A percentile compares a stretch with the other conserved stretches of the same genome.
Conservation (phyloP, 192 early-diverging fungal genomes). For the Hyaloraphidium curvatum region DNA sequence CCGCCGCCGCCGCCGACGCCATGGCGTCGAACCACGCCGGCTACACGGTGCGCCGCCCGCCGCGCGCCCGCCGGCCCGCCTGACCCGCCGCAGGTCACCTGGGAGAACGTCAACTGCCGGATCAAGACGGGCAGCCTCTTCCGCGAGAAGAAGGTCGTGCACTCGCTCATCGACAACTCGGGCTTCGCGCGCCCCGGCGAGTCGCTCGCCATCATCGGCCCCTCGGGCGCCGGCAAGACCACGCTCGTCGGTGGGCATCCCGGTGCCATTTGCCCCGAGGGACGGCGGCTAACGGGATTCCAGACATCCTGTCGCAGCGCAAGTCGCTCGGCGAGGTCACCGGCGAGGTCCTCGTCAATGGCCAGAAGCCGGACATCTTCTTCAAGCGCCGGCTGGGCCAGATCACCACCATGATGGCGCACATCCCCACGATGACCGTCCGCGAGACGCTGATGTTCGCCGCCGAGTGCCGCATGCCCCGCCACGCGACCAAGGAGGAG, state of each 20-base stretch:
- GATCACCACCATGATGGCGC: constrained; percentile 12
- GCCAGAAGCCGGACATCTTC: background rate
- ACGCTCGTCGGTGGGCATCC: background rate
- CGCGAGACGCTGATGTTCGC: constrained; percentile 39
- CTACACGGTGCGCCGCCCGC: too few species aligned
- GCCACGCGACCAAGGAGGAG: background rate
- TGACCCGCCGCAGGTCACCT: too few species aligned
- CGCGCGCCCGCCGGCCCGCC: too few species aligned
- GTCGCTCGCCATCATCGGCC: constrained; percentile 1
- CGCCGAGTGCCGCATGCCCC: constrained; percentile 28
- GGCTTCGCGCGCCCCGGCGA: background rate
- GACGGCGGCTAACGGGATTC: background rate
- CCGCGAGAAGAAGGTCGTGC: too few species aligned
- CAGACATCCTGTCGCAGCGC: background rate
- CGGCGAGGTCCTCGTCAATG: constrained; percentile 3
- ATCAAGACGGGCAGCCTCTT: too few species aligned
- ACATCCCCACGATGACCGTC: constrained; percentile 57
- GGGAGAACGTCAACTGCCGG: too few species aligned
- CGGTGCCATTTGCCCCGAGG: constrained; percentile 18
- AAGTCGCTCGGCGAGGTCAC: background rate
- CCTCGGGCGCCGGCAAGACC: background rate
- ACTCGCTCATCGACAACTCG: too few species aligned
- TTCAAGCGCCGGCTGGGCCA: background rate
- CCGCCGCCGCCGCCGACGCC: too few species aligned
- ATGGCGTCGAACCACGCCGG: too few species aligned